Base-by-base conservation (phyloP, 202 grass and related monocot genomes). In the Alloteropsis angusta region DNA sequence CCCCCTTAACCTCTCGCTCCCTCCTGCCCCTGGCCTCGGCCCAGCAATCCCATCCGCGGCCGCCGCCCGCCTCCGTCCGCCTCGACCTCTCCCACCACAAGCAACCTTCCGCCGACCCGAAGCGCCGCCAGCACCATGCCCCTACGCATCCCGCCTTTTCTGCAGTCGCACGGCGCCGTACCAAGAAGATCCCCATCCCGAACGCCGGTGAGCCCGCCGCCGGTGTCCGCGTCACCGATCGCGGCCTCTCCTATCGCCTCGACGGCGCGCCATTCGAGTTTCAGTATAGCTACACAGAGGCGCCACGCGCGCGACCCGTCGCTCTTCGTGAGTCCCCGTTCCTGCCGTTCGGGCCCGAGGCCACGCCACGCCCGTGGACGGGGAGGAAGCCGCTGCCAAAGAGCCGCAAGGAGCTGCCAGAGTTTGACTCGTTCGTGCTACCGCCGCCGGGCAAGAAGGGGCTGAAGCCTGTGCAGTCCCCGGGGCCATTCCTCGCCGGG, bases 261-360 rank as follows among this genome's bases (percentile, higher is more conserved):
- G 76, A 88, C 15, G 89, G 84, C 55, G 94, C 94, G 36, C 94
- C 94, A 0, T 97, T 97, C 56, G 94, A 92, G 71, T 97, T 97
- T 65, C 94, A 94, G 83, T 97, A 97, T 37, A 97, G 94, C 48
- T 97, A 97, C 83, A 97, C 94, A 2, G 94, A 97, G 65, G 80
- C 91, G 12, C 94, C 94, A 0, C 85, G 83, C 65, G 68, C 83
- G 0, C 79, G 93, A 61, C 94, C 94, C 1, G 76, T 94, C 9
- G 89, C 89, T 6, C 87, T 97, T 7, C 83, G 91, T 23, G 91
- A 94, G 89, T 69, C 85, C 6, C 76, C 82, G 17, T 97, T 83
- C 67, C 78, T 92, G 65, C 94, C 94, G 9, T 94, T 97, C 58
- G 94, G 91, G 3, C 94, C 94, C 4, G 85, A 85, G 67, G 82